These are phyloP conservation scores for Ceratopteris richardii DNA, from an alignment of 75 land plant genomes.

Conservation along the genomic window DNA sequence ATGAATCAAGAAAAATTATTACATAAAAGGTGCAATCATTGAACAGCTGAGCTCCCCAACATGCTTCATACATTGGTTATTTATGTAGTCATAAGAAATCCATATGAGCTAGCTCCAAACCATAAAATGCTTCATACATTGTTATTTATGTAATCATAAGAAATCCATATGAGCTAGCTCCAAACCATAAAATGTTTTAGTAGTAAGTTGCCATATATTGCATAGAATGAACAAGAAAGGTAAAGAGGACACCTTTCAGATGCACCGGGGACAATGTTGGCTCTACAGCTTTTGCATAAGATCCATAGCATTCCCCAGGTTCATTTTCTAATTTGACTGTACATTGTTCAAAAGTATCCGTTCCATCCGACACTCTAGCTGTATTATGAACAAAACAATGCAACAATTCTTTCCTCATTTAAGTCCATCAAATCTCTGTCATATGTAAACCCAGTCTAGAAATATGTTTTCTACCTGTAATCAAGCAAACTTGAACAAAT, in stretches of 20 bases:
- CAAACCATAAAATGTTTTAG: neutral
- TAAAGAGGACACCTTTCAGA: neutral
- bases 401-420: too few species aligned
- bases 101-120: neutral
- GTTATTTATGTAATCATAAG: neutral
- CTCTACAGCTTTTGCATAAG: neutral
- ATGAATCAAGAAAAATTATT: constrained; percentile 6
- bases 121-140: neutral
- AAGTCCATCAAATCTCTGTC: too few species aligned
- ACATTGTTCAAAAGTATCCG: too few species aligned
- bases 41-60: neutral
- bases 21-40: neutral
- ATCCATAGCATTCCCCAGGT: neutral
- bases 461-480: too few species aligned
- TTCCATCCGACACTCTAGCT: too few species aligned
- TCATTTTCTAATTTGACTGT: too few species aligned
- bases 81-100: neutral
- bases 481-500: too few species aligned
- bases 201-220: neutral
- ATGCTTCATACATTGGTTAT: neutral
- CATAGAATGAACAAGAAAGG: neutral
- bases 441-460: too few species aligned
- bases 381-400: too few species aligned
- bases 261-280: neutral
- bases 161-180: neutral